Percentiles rank a stretch among this genome's conserved stretches.
Conservation (phyloP, 768 basidiomycete genomes). For the Podaxis sp. region DNA sequence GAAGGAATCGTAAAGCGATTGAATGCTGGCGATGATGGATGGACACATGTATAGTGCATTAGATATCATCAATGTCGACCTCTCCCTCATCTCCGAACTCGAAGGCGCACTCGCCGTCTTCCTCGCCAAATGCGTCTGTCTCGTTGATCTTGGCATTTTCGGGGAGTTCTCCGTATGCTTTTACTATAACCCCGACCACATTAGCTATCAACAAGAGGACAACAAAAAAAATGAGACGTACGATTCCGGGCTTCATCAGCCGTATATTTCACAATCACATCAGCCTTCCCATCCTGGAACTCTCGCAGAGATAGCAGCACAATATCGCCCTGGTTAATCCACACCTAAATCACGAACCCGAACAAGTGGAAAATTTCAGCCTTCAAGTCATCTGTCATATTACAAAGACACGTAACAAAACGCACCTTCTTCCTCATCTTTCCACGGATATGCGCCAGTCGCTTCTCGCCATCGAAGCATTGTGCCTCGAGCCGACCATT, state of each 20-base stretch:
- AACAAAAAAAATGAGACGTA: conserved; percentile 30
- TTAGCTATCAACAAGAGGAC: not conserved
- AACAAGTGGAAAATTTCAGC: not conserved
- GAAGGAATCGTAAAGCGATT: conserved; percentile 8
- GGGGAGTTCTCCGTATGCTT: conserved; percentile 97
- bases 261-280: conserved; percentile 99
- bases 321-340: conserved; percentile 99
- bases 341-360: conserved; percentile 58
- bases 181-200: conserved; percentile 47
- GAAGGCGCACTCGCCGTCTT: conserved; percentile 86
- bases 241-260: conserved; percentile 89
- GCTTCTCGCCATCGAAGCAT: conserved; percentile 98
- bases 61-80: conserved; percentile 90
- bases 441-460: conserved; percentile 95
- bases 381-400: not conserved
- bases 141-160: conserved; percentile 97
- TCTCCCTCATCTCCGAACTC: conserved; percentile 90
- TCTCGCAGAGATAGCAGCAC: conserved; percentile 93
- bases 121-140: conserved; percentile 90
- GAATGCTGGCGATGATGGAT: not conserved
- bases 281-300: conserved; percentile 99
- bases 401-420: conserved; percentile 5
- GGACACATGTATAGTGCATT: conserved; percentile 16
- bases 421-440: conserved; percentile 99
- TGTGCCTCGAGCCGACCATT: conserved; percentile 95